phyloP scores from a whole-genome alignment of 768 basidiomycete species.

The Leccinum fibrillosum region DNA sequence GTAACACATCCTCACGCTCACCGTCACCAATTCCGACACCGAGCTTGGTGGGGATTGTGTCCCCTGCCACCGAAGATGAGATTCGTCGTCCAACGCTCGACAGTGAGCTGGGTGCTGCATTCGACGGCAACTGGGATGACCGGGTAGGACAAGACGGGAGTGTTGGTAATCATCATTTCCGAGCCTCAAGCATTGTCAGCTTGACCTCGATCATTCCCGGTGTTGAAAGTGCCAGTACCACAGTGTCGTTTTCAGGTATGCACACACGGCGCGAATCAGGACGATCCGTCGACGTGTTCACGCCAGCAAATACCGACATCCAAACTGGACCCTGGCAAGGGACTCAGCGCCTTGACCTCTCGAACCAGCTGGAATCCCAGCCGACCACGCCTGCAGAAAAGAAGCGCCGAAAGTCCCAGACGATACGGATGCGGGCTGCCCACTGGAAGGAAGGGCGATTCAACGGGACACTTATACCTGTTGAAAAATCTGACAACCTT shows the following conservation, averaged over 20 bases:
- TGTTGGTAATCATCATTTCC: conserved; percentile 42
- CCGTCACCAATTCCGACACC: conserved; percentile 18
- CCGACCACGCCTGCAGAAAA: conserved; percentile 21
- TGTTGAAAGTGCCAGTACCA: conserved; percentile 11
- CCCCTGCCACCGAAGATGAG: conserved; percentile 4
- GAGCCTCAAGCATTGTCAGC: conserved; percentile 55
- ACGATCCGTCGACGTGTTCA: conserved; percentile 1
- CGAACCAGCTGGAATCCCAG: conserved; percentile 29
- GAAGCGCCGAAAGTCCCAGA: conserved; percentile 41
- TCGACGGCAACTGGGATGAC: conserved; percentile 28
- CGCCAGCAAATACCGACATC: not conserved
- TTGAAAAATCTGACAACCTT: conserved; percentile 10
- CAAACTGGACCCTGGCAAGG: conserved; percentile 14
- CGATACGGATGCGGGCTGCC: conserved; percentile 54
- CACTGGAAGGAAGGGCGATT: conserved; percentile 61
- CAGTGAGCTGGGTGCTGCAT: conserved; percentile 56
- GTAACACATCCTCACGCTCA: conserved; percentile 22
- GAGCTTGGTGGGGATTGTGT: conserved; percentile 4
- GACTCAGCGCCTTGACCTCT: not conserved
- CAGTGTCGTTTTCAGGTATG: conserved; percentile 2
- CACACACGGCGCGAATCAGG: not conserved
- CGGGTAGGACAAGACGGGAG: conserved; percentile 14
- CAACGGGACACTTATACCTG: conserved; percentile 31
- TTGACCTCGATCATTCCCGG: conserved; percentile 37
- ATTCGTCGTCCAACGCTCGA: conserved; percentile 41